Evolutionary conservation across 2,329 filamentous ascomycete species (phyloP), one percentile per base, ranked within the genome.

Genomic region (Chrysoporthe austroafricana): DNA sequence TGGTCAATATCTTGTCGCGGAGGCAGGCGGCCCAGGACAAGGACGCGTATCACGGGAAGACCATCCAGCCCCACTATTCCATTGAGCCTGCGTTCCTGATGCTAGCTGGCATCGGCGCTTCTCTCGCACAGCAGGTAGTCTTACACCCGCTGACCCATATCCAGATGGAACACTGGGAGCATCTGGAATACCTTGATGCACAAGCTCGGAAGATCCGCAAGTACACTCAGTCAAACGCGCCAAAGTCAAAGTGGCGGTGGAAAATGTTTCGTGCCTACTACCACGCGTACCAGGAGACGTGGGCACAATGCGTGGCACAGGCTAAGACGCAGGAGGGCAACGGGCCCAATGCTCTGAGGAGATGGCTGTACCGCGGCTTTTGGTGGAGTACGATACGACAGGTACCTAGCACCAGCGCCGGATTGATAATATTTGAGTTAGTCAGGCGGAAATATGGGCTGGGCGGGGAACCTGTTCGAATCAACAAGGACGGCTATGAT

Each of bases 391-490:
- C 91, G 0, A 84, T 93, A 63, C 82, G 90, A 5, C 91, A 93
- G 77, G 90, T 92, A 1, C 91, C 91, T 0, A 92, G 90, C 75
- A 94, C 91, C 1, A 91, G 89, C 69, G 91, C 91, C 0, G 91
- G 91, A 0, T 76, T 94, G 68, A 92, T 94, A 72, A 91, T 93
- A 26, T 94, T 94, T 75, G 91, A 94, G 78, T 75, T 94, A 57
- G 88, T 93, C 48, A 82, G 91, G 66, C 82, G 91, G 46, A 92
- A 92, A 78, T 94, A 93, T 72, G 89, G 89, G 1, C 82, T 86
- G 67, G 84, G 85, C 1, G 82, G 83, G 21, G 89, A 90, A 62
- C 85, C 85, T 73, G 88, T 88, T 70, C 84, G 83, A 72, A 92
- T 91, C 64, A 85, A 84, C 61, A 87, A 87, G 75, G 90, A 91